These are phyloP conservation scores for Aspergillus carbonarius DNA, from an alignment of 2,329 filamentous ascomycete species.

Conservation along the genomic window DNA sequence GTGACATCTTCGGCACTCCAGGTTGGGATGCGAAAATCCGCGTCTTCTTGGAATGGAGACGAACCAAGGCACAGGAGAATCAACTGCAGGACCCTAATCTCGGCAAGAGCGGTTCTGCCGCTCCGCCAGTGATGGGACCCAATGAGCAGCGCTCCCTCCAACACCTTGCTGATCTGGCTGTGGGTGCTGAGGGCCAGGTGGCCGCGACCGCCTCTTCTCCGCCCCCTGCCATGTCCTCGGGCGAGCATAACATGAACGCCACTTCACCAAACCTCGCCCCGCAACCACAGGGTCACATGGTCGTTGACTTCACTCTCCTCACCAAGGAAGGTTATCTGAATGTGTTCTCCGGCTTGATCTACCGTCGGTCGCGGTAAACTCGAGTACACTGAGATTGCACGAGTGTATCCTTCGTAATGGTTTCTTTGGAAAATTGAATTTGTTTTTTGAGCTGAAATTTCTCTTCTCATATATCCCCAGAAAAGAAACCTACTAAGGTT, in stretches of 20 bases:
- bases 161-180: conserved; percentile 45
- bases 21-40: conserved; percentile 44
- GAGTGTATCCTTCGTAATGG: background rate
- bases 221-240: conserved; percentile 25
- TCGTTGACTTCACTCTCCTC: conserved; percentile 43
- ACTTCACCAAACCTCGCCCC: conserved; percentile 27
- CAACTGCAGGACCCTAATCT: conserved; percentile 29
- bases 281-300: conserved; percentile 31
- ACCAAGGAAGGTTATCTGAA: conserved; percentile 45
- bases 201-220: conserved; percentile 29
- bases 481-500: background rate
- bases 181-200: conserved; percentile 42
- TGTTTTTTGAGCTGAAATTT: conserved; percentile 5
- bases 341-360: conserved; percentile 39
- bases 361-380: conserved; percentile 30
- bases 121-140: conserved; percentile 39
- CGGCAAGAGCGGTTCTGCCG: conserved; percentile 19
- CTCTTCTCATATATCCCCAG: background rate
- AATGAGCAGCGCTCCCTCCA: conserved; percentile 47
- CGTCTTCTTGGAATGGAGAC: conserved; percentile 40
- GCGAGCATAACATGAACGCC: conserved; percentile 26
- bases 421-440: conserved; percentile 4
- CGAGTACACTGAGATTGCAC: background rate
- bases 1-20: conserved; percentile 39
- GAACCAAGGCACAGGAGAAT: conserved; percentile 34